Percentiles rank a stretch among this genome's conserved stretches.
Evolutionary conservation across 768 basidiomycete species (phyloP).

Genomic region (Ephemerocybe angulata): DNA sequence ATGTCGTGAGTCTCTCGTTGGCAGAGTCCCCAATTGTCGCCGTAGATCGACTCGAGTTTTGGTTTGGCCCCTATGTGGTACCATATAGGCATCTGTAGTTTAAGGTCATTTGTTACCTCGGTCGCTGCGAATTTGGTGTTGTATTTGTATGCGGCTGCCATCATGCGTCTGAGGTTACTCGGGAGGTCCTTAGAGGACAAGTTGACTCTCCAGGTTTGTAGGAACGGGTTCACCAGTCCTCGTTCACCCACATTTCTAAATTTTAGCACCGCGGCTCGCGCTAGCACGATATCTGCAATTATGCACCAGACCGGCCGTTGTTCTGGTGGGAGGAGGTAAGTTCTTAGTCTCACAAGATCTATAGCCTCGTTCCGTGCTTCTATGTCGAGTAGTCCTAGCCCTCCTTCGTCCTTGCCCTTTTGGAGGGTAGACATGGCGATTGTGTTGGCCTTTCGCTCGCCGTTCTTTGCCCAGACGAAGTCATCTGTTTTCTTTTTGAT

Average conservation of each 20-base stretch:
- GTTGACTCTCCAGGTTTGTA: conserved; percentile 23
- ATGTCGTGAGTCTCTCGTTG: conserved; percentile 14
- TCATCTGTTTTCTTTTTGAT: conserved; percentile 17
- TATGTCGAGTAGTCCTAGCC: conserved; percentile 22
- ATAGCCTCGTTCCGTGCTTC: conserved; percentile 25
- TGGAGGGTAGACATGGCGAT: conserved; percentile 18
- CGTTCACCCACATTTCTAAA: conserved; percentile 1
- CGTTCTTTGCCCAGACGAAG: conserved; percentile 24
- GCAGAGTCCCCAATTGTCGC: conserved; percentile 7
- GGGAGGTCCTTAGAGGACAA: background rate
- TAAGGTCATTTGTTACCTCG: conserved; percentile 7
- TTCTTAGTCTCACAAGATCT: conserved; percentile 18
- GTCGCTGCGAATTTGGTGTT: conserved; percentile 13
- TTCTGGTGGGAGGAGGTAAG: conserved; percentile 15
- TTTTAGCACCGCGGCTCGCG: conserved; percentile 1
- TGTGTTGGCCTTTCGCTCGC: conserved; percentile 7
- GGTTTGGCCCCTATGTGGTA: conserved; percentile 21
- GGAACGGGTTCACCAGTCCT: conserved; percentile 17
- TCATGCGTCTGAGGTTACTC: conserved; percentile 12
- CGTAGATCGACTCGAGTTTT: background rate
- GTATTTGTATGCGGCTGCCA: conserved; percentile 19
- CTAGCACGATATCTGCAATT: conserved; percentile 23
- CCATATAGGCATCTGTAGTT: conserved; percentile 27
- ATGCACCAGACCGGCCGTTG: conserved; percentile 25
- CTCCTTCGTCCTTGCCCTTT: conserved; percentile 18